A percentile compares a stretch with the other conserved stretches of the same genome.
Evolutionary conservation across 2,329 filamentous ascomycete species (phyloP).

Genomic region (Mollisia scopiformis): DNA sequence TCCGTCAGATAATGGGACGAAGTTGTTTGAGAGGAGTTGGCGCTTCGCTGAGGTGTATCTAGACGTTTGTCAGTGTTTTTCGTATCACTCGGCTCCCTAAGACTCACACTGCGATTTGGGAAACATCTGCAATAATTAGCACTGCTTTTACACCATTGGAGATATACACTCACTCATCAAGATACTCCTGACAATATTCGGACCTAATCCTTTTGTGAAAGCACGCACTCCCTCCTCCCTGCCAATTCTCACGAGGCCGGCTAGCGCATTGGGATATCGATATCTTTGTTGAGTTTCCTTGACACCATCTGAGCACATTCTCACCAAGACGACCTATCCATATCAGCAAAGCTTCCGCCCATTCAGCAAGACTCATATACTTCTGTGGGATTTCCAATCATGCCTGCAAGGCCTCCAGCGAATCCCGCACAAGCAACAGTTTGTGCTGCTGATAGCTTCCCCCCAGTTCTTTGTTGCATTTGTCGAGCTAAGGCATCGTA

Average conservation of each 20-base stretch:
- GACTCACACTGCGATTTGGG: constrained; percentile 47
- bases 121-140: constrained; percentile 40
- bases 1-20: constrained; percentile 39
- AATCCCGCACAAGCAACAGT: constrained; percentile 45
- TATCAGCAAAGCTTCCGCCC: too few relatives aligned
- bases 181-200: constrained; percentile 46
- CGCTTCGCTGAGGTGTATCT: constrained; percentile 18
- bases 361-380: too few relatives aligned
- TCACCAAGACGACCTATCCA: constrained; percentile 42
- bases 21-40: constrained; percentile 16
- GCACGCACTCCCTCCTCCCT: constrained; percentile 44
- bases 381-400: constrained; percentile 51
- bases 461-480: constrained; percentile 33
- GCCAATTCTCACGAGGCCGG: constrained; percentile 39
- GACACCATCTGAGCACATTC: constrained; percentile 51
- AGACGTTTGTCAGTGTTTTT: neutral
- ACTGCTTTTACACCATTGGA: neutral
- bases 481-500: constrained; percentile 42
- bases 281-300: constrained; percentile 41
- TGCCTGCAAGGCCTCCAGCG: constrained; percentile 45
- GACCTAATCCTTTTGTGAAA: constrained; percentile 42
- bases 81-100: neutral
- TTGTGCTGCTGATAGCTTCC: constrained; percentile 36
- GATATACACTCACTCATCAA: constrained; percentile 45
- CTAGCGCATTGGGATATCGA: constrained; percentile 42